phyloP scores from a whole-genome alignment of 306 rosid species.

The Hippophae gyantsensis region DNA sequence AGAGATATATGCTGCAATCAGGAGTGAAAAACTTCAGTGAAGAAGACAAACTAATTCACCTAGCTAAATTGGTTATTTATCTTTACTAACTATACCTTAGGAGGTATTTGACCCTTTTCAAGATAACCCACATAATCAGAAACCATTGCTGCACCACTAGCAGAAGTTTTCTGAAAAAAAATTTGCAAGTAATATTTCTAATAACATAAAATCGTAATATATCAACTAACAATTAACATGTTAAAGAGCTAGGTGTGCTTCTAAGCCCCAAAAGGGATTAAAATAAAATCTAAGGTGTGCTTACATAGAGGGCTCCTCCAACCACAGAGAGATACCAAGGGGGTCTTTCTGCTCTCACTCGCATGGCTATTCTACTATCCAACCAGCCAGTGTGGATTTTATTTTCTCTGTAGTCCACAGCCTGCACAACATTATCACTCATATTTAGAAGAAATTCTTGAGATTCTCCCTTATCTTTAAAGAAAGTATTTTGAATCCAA shows the following conservation, averaged over 20 bases:
- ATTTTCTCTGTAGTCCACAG: slow-evolving; percentile 83
- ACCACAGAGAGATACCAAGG: slow-evolving; percentile 96
- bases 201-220: slow-evolving; percentile 12
- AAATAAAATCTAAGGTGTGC: slow-evolving; percentile 17
- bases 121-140: slow-evolving; percentile 96
- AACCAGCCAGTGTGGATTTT: slow-evolving; percentile 99
- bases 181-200: slow-evolving; percentile 14
- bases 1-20: slow-evolving; percentile 78
- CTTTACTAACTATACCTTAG: slow-evolving; percentile 51
- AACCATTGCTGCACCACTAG: slow-evolving; percentile 93
- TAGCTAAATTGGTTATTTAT: slow-evolving; percentile 3
- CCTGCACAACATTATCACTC: slow-evolving; percentile 38
- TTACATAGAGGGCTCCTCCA: slow-evolving; percentile 92
- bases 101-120: slow-evolving; percentile 98
- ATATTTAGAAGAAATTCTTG: slow-evolving; percentile 24
- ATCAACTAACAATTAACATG: neutral
- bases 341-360: slow-evolving; percentile 99
- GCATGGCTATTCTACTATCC: slow-evolving; percentile 98
- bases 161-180: slow-evolving; percentile 74
- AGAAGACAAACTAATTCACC: slow-evolving; percentile 9
- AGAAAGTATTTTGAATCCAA: slow-evolving; percentile 10
- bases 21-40: slow-evolving; percentile 21
- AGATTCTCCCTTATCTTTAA: slow-evolving; percentile 2
- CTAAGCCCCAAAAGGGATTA: too few species aligned
- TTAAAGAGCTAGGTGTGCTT: too few species aligned